Base-by-base conservation (phyloP, 768 basidiomycete species). In the Tulasnella sp. region DNA sequence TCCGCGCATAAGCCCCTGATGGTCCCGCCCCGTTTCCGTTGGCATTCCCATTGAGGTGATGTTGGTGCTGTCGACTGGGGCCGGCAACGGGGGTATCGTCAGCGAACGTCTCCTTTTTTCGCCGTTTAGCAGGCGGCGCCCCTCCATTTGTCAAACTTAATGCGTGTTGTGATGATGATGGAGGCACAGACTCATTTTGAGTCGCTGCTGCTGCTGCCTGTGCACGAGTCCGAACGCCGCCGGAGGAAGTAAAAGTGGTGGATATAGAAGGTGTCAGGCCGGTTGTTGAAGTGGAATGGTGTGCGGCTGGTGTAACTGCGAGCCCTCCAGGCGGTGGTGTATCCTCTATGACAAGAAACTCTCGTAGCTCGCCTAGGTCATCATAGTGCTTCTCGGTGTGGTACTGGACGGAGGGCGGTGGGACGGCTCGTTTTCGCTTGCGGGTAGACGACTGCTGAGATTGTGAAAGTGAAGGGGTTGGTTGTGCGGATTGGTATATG, bases 301-400 rank as follows among this genome's bases (percentile, higher is more conserved):
- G 87, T 84, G 53, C 87, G 68, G 83, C 79, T 52, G 88, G 87
- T 46, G 59, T 62, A 56, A 83, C 80, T 22, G 62, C 58, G 54
- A 42, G 53, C n/a, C 54, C 54, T 22, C 44, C 54, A 44, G 88
- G 88, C 38, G 84, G 84, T 27, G 89, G 89, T 45, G 90, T 91
- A 74, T 92, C 90, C 66, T 92, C 90, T 70, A 92, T 90, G 66
- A 92, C 84, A 71, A 92, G 92, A 69, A 92, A 85, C 70, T 92
- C 89, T 54, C 89, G 75, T 41, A 89, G 75, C 64, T 77, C 75
- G 62, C 89, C 89, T 15, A 84, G 75, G 65, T 75, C 77, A 72
- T 92, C 89, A 69, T 90, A 78, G 73, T 92, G 89, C 66, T 90
- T 83, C 48, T 64, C 63, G 34, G 62, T 53, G 42, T 51, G 56